phyloP scores from a whole-genome alignment of 1,284 basidiomycete species.

The Ustilago crameri region DNA sequence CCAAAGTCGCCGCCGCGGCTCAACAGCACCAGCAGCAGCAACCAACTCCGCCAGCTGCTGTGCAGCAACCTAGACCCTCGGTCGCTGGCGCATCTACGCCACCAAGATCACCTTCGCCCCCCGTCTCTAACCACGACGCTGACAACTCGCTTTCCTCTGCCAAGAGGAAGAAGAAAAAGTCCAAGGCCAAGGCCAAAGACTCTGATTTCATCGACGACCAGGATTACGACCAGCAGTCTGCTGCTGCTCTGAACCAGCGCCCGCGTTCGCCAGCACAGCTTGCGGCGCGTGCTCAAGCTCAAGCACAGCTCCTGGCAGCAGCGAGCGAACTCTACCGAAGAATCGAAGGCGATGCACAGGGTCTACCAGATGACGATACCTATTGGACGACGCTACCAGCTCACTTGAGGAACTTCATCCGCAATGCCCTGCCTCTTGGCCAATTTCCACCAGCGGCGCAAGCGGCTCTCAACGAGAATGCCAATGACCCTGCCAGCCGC shows the following conservation, averaged over 20 bases:
- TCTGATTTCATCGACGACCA: constrained; percentile 44
- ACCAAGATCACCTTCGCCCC: constrained; percentile 37
- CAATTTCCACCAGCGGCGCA: constrained; percentile 58
- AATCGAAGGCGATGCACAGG: constrained; percentile 65
- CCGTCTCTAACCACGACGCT: constrained; percentile 31
- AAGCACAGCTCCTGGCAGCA: constrained; percentile 64
- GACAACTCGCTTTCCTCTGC: constrained; percentile 40
- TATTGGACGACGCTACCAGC: constrained; percentile 74
- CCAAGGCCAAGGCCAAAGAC: constrained; percentile 56
- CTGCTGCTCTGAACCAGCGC: constrained; percentile 36
- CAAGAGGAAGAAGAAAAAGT: constrained; percentile 65
- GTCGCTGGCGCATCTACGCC: constrained; percentile 41
- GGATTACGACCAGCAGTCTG: constrained; percentile 41
- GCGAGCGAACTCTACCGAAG: constrained; percentile 67
- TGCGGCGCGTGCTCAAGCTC: constrained; percentile 61
- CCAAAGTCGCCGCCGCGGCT: constrained; percentile 48
- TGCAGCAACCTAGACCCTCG: constrained; percentile 22
- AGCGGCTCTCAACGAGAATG: constrained; percentile 49
- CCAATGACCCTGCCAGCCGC: constrained; percentile 56
- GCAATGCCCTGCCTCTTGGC: constrained; percentile 72
- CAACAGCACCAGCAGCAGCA: constrained; percentile 36
- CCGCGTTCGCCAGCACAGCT: constrained; percentile 48
- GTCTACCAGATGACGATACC: constrained; percentile 71
- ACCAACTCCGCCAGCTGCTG: constrained; percentile 23
- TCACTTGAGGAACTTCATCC: constrained; percentile 73